Base-by-base conservation (phyloP, 2,329 filamentous ascomycete genomes). In the Penicillium psychrosexuale region DNA sequence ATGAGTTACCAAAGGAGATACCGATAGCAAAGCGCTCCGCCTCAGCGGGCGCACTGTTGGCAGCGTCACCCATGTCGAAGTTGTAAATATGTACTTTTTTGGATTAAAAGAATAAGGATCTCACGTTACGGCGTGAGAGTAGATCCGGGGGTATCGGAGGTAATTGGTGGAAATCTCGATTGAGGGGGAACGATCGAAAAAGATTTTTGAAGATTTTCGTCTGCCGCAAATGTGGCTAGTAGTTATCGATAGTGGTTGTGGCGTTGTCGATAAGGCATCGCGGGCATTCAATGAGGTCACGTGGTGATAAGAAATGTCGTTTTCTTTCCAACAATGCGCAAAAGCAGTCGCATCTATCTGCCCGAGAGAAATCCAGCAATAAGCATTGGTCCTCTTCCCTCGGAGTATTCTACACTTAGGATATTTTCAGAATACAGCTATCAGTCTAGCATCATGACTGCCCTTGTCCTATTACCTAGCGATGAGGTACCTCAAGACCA, bases 1-100 rank as follows among this genome's bases (percentile, higher is more conserved):
- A 96, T 59, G 91, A 92, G 81, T 97, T 99, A 78, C 94, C 94
- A 81, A 97, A 97, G 65, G 92, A 89, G 72, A 99, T 91, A 74
- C 94, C 94, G 77, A 99, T 97, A 72, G 88, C 90, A 69, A 82
- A 81, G 68, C 82, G 77, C 74, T 83, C 79, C 33, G 70, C 61
- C 58, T 72, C 67, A 70, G 74, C 70, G 72, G 73, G 66, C 69
- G 73, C 69, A 74, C 76, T 73, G 78, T 81, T 75, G 67, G 78
- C 72, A 75, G 82, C 79, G 79, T 84, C 72, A 69, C 74, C 77
- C 77, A 80, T 79, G 52, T 70, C 64, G 55, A 63, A 57, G 51
- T 49, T 57, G 47, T 42, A 47, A 55, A 47, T 47, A 42, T 47
- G 19, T 51, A 52, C 51, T 47, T 56, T 33, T 56, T 48, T 13